These are phyloP conservation scores for Lippia alba DNA, from an alignment of 305 asterid species.

Conservation along the genomic window DNA sequence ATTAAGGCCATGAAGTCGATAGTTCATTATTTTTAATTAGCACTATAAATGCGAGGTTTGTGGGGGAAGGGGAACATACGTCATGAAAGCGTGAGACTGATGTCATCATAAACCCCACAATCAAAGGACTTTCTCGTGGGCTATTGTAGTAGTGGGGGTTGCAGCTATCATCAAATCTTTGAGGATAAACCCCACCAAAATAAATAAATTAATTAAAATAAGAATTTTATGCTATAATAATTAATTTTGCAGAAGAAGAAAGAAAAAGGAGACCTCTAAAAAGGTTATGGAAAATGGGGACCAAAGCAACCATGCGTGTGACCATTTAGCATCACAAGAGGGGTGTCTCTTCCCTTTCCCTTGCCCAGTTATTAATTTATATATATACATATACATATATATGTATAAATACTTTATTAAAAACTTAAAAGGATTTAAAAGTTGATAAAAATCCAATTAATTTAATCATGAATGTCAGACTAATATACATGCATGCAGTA, in stretches of 20 bases:
- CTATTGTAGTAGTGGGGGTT: slow-evolving; percentile 48
- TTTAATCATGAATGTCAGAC: not conserved
- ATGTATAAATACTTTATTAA: too few relatives aligned
- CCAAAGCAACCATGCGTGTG: slow-evolving; percentile 87
- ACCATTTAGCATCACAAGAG: slow-evolving; percentile 58
- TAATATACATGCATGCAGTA: not conserved
- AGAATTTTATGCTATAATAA: not conserved
- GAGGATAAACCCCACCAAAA: slow-evolving; percentile 2
- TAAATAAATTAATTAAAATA: slow-evolving; percentile 11
- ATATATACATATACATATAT: not conserved
- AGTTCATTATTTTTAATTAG: slow-evolving; percentile 28
- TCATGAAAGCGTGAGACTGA: slow-evolving; percentile 71
- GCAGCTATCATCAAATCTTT: slow-evolving; percentile 61
- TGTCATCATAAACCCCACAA: slow-evolving; percentile 67
- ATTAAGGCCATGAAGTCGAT: slow-evolving; percentile 39
- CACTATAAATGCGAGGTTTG: slow-evolving; percentile 17
- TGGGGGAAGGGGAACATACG: slow-evolving; percentile 45
- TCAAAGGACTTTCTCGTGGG: slow-evolving; percentile 42
- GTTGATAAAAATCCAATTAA: too few relatives aligned
- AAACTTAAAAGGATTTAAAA: too few relatives aligned
- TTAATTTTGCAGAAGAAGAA: slow-evolving; percentile 1
- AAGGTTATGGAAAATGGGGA: slow-evolving; percentile 49
- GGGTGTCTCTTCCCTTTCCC: slow-evolving; percentile 43
- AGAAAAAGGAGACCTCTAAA: slow-evolving; percentile 4
- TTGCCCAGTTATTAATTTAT: not conserved